Conservation (phyloP, 257 asterid genomes). For the Perilla frutescens region DNA sequence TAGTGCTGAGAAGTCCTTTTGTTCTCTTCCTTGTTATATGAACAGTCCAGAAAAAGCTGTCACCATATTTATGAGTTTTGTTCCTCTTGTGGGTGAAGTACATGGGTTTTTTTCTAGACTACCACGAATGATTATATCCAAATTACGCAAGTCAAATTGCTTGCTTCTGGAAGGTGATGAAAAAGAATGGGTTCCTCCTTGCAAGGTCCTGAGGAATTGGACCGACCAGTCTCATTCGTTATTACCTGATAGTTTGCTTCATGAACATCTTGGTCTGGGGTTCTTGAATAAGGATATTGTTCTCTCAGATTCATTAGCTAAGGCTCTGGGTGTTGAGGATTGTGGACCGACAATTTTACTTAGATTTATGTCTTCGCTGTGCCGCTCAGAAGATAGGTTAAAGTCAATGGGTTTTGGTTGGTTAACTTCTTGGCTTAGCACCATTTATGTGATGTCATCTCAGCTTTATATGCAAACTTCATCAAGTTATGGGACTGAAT, state of each 20-base stretch:
- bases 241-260: conserved; percentile 72
- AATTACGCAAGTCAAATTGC: conserved; percentile 81
- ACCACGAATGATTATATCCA: conserved; percentile 81
- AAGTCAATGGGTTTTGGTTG: conserved; percentile 75
- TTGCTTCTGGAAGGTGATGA: conserved; percentile 69
- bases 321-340: conserved; percentile 86
- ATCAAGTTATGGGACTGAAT: conserved; percentile 46
- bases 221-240: conserved; percentile 69
- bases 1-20: conserved; percentile 72
- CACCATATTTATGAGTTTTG: conserved; percentile 80
- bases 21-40: conserved; percentile 83
- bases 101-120: conserved; percentile 90
- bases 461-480: conserved; percentile 46
- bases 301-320: conserved; percentile 82
- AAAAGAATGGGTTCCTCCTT: conserved; percentile 86
- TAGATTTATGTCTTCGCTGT: conserved; percentile 62
- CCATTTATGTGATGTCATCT: conserved; percentile 58
- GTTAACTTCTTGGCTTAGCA: conserved; percentile 80
- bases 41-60: conserved; percentile 74
- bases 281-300: conserved; percentile 76
- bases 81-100: conserved; percentile 90
- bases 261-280: conserved; percentile 87
- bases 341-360: conserved; percentile 78
- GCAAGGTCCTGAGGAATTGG: conserved; percentile 92
- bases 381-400: conserved; percentile 60